Base-by-base conservation (phyloP, 805 yeast species). In the Suhomyces xylopsoci region DNA sequence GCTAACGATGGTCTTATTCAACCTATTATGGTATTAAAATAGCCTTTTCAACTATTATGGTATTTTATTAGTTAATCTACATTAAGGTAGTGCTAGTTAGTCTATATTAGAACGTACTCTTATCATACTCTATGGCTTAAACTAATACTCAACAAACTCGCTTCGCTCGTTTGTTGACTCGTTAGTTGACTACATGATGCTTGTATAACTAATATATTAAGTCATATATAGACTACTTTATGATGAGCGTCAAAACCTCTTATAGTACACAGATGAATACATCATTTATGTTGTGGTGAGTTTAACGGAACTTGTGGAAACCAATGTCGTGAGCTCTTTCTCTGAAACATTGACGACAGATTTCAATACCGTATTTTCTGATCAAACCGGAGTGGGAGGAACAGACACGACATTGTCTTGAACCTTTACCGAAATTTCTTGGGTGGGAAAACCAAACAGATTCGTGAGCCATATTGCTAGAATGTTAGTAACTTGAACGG, bases 361-460 rank as follows among this genome's bases (percentile, higher is more conserved):
- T 85, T 92, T 91, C 87, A 76, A 94, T 83, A 76, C 96, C 99
- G 94, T 94, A 94, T 85, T 94, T 94, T 90, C 99, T 93, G 87
- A 94, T 90, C 80, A 94, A 89, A 86, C 98, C 98, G 70, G 90
- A 80, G 92, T 93, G 97, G 81, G 98, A 90, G 72, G 96, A 84
- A 79, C 97, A 90, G 85, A 93, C 92, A 81, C 98, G 94, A 86
- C 98, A 94, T 84, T 90, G 94, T 85, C 99, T 96, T 74, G 98
- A 89, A 83, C 99, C 99, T 90, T 94, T 94, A 82, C 99, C 99
- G 91, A 84, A 93, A 82, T 88, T 92, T 90, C 98, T 90, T 87
- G 99, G 99, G 96, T 94, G 99, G 79, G 98, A 92, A 87, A 81
- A 94, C 99, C 99, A 94, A 87, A 93, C 96, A 91, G 90, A 87